phyloP scores from a whole-genome alignment of 352 stramenopile species.

The Globisporangium okanoganense region DNA sequence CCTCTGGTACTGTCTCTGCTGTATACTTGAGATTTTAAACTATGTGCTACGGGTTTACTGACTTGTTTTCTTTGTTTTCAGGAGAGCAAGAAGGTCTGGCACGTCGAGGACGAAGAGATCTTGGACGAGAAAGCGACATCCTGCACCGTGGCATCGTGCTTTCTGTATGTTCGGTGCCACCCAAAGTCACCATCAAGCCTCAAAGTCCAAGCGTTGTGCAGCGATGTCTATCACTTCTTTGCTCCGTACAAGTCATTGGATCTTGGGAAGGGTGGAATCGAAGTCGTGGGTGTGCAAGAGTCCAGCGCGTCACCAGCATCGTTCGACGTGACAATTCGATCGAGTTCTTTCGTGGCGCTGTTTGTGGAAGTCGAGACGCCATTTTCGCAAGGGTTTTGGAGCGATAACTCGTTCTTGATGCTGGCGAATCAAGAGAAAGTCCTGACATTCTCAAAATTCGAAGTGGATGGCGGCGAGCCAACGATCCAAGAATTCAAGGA shows the following conservation, averaged over 20 bases:
- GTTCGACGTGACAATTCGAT: conserved; percentile 46
- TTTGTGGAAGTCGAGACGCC: conserved; percentile 68
- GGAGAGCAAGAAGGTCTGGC: conserved; percentile 34
- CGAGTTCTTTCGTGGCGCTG: conserved; percentile 54
- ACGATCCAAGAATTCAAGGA: conserved; percentile 30
- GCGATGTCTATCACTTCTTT: conserved; percentile 65
- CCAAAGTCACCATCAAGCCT: conserved; percentile 8
- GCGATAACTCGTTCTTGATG: conserved; percentile 71
- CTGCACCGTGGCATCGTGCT: conserved; percentile 49
- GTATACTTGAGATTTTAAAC: neutral
- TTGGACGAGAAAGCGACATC: conserved; percentile 28
- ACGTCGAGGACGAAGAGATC: conserved; percentile 26
- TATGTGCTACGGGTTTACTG: neutral
- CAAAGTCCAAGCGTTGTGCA: conserved; percentile 18
- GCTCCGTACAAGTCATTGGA: conserved; percentile 61
- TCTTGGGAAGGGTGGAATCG: conserved; percentile 31
- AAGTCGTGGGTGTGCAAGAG: conserved; percentile 12
- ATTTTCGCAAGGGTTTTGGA: conserved; percentile 57
- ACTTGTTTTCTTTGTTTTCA: conserved; percentile 11
- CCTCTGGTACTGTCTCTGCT: conserved; percentile 30
- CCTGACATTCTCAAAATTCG: conserved; percentile 40
- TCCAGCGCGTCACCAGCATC: neutral
- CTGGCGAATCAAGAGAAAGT: conserved; percentile 48
- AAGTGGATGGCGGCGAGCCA: conserved; percentile 9
- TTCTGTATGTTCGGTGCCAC: conserved; percentile 41